phyloP scores from a whole-genome alignment of 768 basidiomycete genomes.

The Lactarius hatsudake region DNA sequence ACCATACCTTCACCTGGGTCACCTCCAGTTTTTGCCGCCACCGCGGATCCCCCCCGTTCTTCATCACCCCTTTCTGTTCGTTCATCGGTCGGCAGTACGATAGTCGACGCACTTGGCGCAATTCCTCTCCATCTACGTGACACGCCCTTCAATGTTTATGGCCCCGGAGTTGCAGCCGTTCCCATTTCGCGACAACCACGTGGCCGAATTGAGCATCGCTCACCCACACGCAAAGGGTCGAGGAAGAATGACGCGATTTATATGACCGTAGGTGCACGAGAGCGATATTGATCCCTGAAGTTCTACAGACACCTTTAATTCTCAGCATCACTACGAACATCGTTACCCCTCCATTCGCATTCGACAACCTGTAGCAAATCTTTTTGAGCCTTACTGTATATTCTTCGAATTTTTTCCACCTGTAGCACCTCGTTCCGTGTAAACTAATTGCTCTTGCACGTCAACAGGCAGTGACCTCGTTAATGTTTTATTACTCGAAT shows the following conservation, averaged over 20 bases:
- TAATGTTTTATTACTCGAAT: not conserved
- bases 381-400: constrained; percentile 1
- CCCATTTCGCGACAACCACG: constrained; percentile 5
- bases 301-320: not conserved
- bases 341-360: constrained; percentile 5
- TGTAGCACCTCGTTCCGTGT: constrained; percentile 22
- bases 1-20: constrained; percentile 2
- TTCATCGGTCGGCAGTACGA: constrained; percentile 19
- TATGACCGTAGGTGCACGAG: constrained; percentile 28
- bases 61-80: constrained; percentile 15
- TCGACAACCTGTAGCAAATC: constrained; percentile 21
- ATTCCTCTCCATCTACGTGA: constrained; percentile 21
- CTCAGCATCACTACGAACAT: not conserved
- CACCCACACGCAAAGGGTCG: constrained; percentile 1
- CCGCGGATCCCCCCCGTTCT: constrained; percentile 6
- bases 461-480: not conserved
- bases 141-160: constrained; percentile 12
- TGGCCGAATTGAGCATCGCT: not conserved
- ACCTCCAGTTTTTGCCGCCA: not conserved
- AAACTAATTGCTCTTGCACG: constrained; percentile 4
- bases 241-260: constrained; percentile 21
- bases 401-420: constrained; percentile 15
- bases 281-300: constrained; percentile 5
- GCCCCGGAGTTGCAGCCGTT: constrained; percentile 1
- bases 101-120: constrained; percentile 21